phyloP scores from a whole-genome alignment of 495 filamentous ascomycete genomes.

The Jackrogersella multiformis region DNA sequence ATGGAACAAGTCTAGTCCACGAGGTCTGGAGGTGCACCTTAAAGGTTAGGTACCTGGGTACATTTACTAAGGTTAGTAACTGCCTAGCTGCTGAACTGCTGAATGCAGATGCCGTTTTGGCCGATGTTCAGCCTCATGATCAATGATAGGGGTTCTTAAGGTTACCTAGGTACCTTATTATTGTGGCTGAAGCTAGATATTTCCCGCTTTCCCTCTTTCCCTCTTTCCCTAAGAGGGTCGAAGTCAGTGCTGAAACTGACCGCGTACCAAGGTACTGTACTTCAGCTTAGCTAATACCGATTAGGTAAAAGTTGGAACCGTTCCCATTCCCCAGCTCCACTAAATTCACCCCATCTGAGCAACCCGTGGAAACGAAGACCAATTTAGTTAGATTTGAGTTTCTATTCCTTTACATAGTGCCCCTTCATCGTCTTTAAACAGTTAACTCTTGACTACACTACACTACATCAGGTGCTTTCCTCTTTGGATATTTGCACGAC shows the following conservation, averaged over 20 bases:
- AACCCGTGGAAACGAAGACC: slow-evolving; percentile 9
- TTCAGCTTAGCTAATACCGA: slow-evolving; percentile 12
- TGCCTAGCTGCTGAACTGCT: not conserved
- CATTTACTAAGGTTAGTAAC: too few species aligned
- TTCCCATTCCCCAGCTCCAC: slow-evolving; percentile 5
- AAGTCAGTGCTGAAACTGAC: too few species aligned
- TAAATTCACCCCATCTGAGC: not conserved
- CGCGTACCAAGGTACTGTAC: not conserved
- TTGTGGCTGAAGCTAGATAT: slow-evolving; percentile 34
- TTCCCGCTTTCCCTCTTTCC: not conserved
- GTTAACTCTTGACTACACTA: too few species aligned
- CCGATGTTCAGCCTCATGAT: slow-evolving; percentile 28
- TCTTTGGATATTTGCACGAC: too few species aligned
- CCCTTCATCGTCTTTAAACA: not conserved
- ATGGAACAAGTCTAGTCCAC: not conserved
- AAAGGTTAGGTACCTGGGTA: too few species aligned
- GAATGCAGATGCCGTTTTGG: slow-evolving; percentile 21
- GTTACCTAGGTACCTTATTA: too few species aligned
- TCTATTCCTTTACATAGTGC: not conserved
- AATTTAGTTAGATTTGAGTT: not conserved
- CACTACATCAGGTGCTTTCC: too few species aligned
- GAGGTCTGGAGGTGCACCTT: not conserved
- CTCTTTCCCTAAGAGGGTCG: too few species aligned
- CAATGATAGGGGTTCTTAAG: slow-evolving; percentile 1
- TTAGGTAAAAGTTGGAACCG: not conserved